Base-by-base conservation (phyloP, 345 rosid species). In the Pugionium cornutum region DNA sequence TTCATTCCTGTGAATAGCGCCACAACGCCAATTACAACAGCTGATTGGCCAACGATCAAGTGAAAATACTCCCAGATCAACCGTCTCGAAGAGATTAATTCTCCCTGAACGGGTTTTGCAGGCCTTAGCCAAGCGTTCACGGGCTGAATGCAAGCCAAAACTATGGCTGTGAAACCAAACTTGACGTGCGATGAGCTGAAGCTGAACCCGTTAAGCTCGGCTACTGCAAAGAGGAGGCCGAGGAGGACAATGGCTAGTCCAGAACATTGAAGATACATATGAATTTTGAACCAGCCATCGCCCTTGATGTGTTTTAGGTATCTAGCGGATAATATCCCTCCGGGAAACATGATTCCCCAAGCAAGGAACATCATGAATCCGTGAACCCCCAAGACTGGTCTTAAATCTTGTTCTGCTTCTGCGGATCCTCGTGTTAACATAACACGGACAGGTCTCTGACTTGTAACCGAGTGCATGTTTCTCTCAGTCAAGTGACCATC, bases 291-390 rank as follows among this genome's bases (percentile, higher is more conserved):
- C 99, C 99, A 94, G 62, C 92, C 85, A 68, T 94, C 96, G 34
- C 96, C 99, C 68, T 94, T 89, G 62, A 94, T 87, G 49, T 90
- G 97, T 76, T 94, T 89, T 67, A 94, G 64, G 82, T 88, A 94
- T 65, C 97, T 83, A 50, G 97, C 92, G 0, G 99, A 83, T 75
- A 94, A 61, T 73, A 87, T 81, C 34, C 99, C 97, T 2, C 95
- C 89, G 10, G 99, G 97, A 61, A 94, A 86, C 75, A 94, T 70
- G 80, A 94, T 88, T 40, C 97, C 99, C 97, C 97, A 94, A 54
- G 97, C 95, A 9, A 94, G 99, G 78, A 94, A 94, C 99, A 94
- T 90, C 99, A 94, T 90, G 80, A 90, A 94, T 42, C 99, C 97
- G n/a, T 94, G 99, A 42, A 90, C 97, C 1, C 97, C 95, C 51